phyloP scores from a whole-genome alignment of 352 stramenopile genomes.

The Globisporangium megalacanthum region DNA sequence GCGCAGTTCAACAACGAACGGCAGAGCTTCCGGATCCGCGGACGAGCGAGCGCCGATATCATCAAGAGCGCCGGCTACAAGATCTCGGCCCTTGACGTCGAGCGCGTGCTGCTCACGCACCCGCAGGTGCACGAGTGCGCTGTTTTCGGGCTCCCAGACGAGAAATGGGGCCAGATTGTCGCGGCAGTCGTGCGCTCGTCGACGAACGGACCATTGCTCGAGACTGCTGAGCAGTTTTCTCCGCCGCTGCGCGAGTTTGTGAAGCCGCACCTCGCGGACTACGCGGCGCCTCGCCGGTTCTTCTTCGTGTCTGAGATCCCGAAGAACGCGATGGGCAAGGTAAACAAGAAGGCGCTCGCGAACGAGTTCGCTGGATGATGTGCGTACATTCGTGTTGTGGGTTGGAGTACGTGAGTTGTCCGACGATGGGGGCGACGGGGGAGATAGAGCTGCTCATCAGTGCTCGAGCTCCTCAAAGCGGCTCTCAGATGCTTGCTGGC shows the following conservation, averaged over 20 bases:
- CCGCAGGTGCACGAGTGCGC: slow-evolving; percentile 72
- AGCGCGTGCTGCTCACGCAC: slow-evolving; percentile 82
- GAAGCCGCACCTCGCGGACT: slow-evolving; percentile 65
- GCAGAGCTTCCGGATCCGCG: slow-evolving; percentile 85
- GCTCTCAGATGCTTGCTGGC: too few species aligned
- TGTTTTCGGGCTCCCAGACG: slow-evolving; percentile 81
- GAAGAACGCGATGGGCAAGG: slow-evolving; percentile 93
- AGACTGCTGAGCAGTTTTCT: slow-evolving; percentile 14
- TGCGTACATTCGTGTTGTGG: too few species aligned
- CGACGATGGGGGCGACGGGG: too few species aligned
- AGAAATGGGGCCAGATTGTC: slow-evolving; percentile 84
- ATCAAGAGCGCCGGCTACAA: slow-evolving; percentile 92
- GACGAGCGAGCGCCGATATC: slow-evolving; percentile 88
- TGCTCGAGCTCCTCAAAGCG: too few species aligned
- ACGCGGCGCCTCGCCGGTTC: slow-evolving; percentile 74
- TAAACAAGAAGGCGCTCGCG: slow-evolving; percentile 90
- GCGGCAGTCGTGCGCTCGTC: slow-evolving; percentile 44
- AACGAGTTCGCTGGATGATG: slow-evolving; percentile 14
- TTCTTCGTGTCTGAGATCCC: slow-evolving; percentile 81
- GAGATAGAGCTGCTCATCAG: too few species aligned
- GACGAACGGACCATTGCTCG: slow-evolving; percentile 2
- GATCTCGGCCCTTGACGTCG: slow-evolving; percentile 89
- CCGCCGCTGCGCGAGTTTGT: slow-evolving; percentile 45
- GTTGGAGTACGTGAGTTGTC: too few species aligned
- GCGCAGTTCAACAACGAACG: slow-evolving; percentile 64